Evolutionary conservation across 768 basidiomycete genomes (phyloP).

Genomic region (Termitomyces sp.): DNA sequence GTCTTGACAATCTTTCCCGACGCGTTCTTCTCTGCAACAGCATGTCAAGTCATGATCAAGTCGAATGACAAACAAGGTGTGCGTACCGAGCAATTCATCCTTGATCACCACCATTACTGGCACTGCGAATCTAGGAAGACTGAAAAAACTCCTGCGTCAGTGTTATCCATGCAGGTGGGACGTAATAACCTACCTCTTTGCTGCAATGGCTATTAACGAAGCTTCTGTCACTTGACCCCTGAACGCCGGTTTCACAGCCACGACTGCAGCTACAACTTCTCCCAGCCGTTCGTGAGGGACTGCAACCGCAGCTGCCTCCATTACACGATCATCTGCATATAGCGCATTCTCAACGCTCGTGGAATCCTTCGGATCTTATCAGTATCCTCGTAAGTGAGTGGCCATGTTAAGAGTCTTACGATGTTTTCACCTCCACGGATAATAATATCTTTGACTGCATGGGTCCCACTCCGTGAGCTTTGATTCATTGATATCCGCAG

Average conservation of each 20-base stretch:
- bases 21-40: conserved; percentile 32
- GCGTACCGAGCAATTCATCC: conserved; percentile 33
- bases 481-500: neutral
- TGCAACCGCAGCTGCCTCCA: conserved; percentile 44
- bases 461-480: neutral
- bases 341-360: conserved; percentile 48
- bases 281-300: conserved; percentile 44
- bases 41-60: neutral
- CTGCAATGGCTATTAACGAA: conserved; percentile 30
- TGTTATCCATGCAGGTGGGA: neutral
- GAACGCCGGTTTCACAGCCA: conserved; percentile 34
- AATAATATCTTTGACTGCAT: conserved; percentile 45
- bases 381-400: neutral
- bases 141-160: conserved; percentile 15
- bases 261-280: conserved; percentile 42
- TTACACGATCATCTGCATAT: conserved; percentile 36
- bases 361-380: conserved; percentile 26
- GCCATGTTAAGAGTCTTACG: conserved; percentile 24
- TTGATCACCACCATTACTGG: conserved; percentile 44
- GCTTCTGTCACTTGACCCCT: conserved; percentile 34
- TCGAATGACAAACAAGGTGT: neutral
- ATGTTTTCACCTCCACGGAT: conserved; percentile 54
- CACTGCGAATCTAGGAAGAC: conserved; percentile 43
- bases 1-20: conserved; percentile 45
- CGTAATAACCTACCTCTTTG: conserved; percentile 25